Base-by-base conservation (phyloP, 2,329 filamentous ascomycete genomes). In the Diaporthe humulicola region DNA sequence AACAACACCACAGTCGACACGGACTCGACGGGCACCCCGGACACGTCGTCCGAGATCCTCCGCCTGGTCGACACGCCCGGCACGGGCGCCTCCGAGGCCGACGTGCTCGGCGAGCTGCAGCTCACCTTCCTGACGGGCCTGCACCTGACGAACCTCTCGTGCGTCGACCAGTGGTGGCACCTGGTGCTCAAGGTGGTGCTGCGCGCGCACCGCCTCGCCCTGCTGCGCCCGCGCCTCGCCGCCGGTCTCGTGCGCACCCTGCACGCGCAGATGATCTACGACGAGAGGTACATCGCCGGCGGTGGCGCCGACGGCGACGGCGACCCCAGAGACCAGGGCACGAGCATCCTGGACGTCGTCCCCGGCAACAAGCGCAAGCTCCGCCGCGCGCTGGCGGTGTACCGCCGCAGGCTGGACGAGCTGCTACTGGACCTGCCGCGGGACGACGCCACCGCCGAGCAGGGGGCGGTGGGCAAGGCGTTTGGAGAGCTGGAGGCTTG, bases 121-220 rank as follows among this genome's bases (percentile, higher is more conserved):
- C 89, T 92, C 79, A 86, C 87, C 56, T 93, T 89, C 78, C 78
- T 92, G 6, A 88, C 87, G 0, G 90, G 90, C 50, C 86, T 88
- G 79, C 86, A 90, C 72, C 86, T 92, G 1, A 87, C 88, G 54
- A 93, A 91, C 79, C 83, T 88, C 56, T 85, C 89, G 12, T 92
- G 90, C 77, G 83, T 91, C 57, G 89, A 91, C 76, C 90, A 93
- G 76, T 93, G 90, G 91, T 90, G 87, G 84, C 86, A 90, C 78
- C 85, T 91, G 76, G 80, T 88, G 4, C 84, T 88, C 52, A 86
- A 84, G 64, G 79, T 91, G 45, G 78, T 91, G 15, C 85, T 92
- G 61, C 86, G 87, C 36, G 87, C 89, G 2, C 86, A 87, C 78
- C 77, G 78, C 14, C 86, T 92, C 1, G 82, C 85, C 0, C 74